Evolutionary conservation across 352 stramenopile genomes (phyloP).

Genomic region (Globisporangium mamillatum): DNA sequence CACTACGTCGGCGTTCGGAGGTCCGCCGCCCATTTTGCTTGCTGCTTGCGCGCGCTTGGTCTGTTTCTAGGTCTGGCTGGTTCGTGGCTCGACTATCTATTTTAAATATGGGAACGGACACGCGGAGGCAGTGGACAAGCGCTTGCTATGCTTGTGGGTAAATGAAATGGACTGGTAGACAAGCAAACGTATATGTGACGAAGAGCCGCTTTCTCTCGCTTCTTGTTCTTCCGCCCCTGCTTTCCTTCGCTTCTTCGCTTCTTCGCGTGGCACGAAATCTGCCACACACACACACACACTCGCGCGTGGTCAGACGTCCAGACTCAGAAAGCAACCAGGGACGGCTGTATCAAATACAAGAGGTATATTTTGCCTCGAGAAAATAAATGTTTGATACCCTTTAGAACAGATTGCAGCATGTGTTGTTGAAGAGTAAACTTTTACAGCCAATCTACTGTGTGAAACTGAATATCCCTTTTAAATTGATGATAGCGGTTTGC

Average conservation of each 20-base stretch:
- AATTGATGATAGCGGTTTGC: no score
- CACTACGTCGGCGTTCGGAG: constrained; percentile 67
- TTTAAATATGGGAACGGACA: constrained; percentile 13
- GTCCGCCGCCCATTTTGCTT: constrained; percentile 61
- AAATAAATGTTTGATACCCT: not conserved
- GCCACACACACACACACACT: not conserved
- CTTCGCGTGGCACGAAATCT: constrained; percentile 10
- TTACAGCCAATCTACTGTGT: no score
- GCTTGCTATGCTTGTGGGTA: no score
- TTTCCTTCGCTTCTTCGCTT: constrained; percentile 1
- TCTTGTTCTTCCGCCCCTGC: not conserved
- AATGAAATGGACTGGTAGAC: no score
- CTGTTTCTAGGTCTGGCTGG: not conserved
- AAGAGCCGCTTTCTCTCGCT: not conserved
- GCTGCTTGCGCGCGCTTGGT: not conserved
- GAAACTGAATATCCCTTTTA: no score
- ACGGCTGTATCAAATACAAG: not conserved
- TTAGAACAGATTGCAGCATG: no score
- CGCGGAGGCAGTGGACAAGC: not conserved
- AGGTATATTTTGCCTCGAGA: not conserved
- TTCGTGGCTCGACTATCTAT: constrained; percentile 1
- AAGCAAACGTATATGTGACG: not conserved
- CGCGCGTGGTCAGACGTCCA: not conserved
- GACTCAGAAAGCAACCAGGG: not conserved
- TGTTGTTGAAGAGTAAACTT: no score